phyloP scores from a whole-genome alignment of 208 protist genomes.

The Naegleria gruberi region DNA sequence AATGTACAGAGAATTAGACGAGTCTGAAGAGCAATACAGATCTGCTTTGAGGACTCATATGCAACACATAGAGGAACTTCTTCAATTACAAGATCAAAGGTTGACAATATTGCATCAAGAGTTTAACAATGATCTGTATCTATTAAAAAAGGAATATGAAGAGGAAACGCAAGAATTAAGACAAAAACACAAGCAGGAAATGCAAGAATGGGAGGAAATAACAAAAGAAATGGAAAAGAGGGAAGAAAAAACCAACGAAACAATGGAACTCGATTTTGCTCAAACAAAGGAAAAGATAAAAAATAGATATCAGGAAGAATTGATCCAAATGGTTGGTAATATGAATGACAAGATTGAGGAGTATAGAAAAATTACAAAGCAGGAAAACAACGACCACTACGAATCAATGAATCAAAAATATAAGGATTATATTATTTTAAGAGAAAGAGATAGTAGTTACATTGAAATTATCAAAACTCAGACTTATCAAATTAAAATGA shows the following conservation, averaged over 20 bases:
- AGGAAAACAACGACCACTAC: conserved; percentile 35
- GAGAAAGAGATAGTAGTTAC: conserved; percentile 23
- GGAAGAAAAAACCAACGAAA: conserved; percentile 73
- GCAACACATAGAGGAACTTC: conserved; percentile 68
- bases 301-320: conserved; percentile 75
- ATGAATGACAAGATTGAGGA: conserved; percentile 36
- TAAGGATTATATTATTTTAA: conserved; percentile 38
- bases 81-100: conserved; percentile 68
- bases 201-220: conserved; percentile 62
- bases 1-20: conserved; percentile 71
- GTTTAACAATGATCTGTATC: conserved; percentile 74
- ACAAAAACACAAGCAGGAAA: conserved; percentile 62
- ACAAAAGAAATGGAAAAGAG: conserved; percentile 34
- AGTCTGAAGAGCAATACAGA: conserved; percentile 82
- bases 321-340: conserved; percentile 34
- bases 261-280: conserved; percentile 82
- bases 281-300: conserved; percentile 61
- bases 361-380: conserved; percentile 29
- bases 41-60: conserved; percentile 77
- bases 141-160: conserved; percentile 80
- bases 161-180: conserved; percentile 69
- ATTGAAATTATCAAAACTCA: conserved; percentile 63
- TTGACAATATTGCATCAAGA: conserved; percentile 66
- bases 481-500: conserved; percentile 80
- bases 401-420: conserved; percentile 35